Evolutionary conservation across 768 basidiomycete species (phyloP).

Genomic region (Inosperma sp.): DNA sequence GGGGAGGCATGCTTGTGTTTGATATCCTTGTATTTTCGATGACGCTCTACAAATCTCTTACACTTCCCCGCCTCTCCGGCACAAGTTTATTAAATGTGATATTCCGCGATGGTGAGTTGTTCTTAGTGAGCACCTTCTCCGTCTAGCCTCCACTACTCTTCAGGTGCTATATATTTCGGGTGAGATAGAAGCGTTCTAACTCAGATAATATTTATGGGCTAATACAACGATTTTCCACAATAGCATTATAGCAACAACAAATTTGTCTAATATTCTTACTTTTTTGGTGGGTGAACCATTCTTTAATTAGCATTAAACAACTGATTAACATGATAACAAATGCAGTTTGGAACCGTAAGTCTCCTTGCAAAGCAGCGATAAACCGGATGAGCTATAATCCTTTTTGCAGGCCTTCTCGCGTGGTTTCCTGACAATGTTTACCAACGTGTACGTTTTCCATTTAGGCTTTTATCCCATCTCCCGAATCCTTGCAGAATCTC

Average conservation of each 20-base stretch:
- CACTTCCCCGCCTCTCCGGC: slow-evolving; percentile 19
- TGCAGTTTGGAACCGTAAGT: slow-evolving; percentile 33
- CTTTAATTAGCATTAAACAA: neutral
- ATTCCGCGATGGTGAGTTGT: slow-evolving; percentile 36
- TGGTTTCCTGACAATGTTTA: slow-evolving; percentile 31
- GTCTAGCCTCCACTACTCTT: neutral
- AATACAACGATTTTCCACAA: neutral
- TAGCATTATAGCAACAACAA: slow-evolving; percentile 36
- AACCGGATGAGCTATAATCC: neutral
- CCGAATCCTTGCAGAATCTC: slow-evolving; percentile 26
- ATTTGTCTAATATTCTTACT: slow-evolving; percentile 35
- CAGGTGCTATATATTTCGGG: slow-evolving; percentile 40
- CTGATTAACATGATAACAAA: neutral
- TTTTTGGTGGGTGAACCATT: slow-evolving; percentile 28
- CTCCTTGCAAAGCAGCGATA: neutral
- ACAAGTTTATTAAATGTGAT: slow-evolving; percentile 31
- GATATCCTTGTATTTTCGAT: slow-evolving; percentile 38
- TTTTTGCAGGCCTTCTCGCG: slow-evolving; percentile 26
- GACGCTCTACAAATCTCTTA: slow-evolving; percentile 38
- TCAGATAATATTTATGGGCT: neutral
- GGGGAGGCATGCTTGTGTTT: slow-evolving; percentile 39
- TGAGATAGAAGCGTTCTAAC: slow-evolving; percentile 11
- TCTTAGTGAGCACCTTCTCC: neutral
- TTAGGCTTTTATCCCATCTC: neutral
- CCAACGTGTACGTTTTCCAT: slow-evolving; percentile 30